These are phyloP conservation scores for Yamadazyma triangularis DNA, from an alignment of 1,139 yeast species.

Conservation along the genomic window DNA sequence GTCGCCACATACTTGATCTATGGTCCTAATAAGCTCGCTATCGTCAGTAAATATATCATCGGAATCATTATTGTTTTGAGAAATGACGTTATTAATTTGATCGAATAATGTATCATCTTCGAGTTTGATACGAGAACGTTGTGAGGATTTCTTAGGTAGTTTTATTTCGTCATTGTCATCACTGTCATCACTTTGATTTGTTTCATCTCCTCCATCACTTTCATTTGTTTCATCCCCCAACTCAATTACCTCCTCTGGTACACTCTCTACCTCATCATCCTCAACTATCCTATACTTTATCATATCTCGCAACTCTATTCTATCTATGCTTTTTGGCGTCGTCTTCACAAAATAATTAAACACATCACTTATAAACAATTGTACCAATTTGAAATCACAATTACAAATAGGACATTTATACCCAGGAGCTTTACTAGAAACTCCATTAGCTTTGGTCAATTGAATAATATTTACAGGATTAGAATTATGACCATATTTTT, in stretches of 20 bases:
- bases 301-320: constrained; percentile 36
- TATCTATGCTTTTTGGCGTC: constrained; percentile 30
- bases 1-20: too few species aligned
- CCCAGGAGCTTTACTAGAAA: not conserved
- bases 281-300: constrained; percentile 33
- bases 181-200: too few species aligned
- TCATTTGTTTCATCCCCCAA: constrained; percentile 20
- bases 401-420: constrained; percentile 45
- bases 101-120: too few species aligned
- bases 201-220: constrained; percentile 1
- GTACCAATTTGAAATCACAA: constrained; percentile 27
- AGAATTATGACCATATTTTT: constrained; percentile 1
- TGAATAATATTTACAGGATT: constrained; percentile 3
- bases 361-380: constrained; percentile 36
- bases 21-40: too few species aligned
- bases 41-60: too few species aligned
- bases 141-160: constrained; percentile 1
- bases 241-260: constrained; percentile 12
- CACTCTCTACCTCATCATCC: constrained; percentile 18
- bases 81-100: too few species aligned
- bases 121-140: too few species aligned
- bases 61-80: too few species aligned
- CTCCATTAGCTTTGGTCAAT: constrained; percentile 3
- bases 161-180: constrained; percentile 1
- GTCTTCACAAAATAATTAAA: constrained; percentile 40